Base-by-base conservation (phyloP, 2,329 filamentous ascomycete genomes). In the Arthroderma uncinatum region DNA sequence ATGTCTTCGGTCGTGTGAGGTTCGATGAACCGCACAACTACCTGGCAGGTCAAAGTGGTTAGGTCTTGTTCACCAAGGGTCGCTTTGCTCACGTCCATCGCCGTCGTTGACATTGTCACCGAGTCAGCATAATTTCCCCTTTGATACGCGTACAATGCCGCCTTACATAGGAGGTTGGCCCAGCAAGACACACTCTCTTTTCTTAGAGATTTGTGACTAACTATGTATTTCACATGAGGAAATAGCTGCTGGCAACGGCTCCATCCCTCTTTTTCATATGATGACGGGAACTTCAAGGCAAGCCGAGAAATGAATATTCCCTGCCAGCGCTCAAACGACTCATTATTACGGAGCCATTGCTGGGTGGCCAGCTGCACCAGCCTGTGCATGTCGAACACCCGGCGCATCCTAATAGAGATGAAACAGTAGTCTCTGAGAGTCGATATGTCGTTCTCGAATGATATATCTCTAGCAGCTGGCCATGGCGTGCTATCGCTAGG, bases 341-440 rank as follows among this genome's bases (percentile, higher is more conserved):
- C 37, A 16, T 40, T 40, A 16, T 19, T n/a, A 8, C 2, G 8
- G 1, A 70, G 59, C 67, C 66, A 70, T 44, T 54, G 58, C 39
- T 62, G 58, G 19, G 55, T 65, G 8, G 64, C 58, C 0, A 67
- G 58, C 58, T 68, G 64, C 44, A 69, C 64, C 10, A 69, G 62
- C 9, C 58, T 53, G 60, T 69, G 62, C 64, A 68, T 68, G 10
- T 59, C 60, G 34, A 67, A 67, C 4, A 36, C 7, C 9, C 33
- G 53, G 19, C 16, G 37, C 6, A 48, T 39, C 21, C 54, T 54
- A 2, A 59, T 14, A 1, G 61, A 48, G 30, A 68, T 57, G 4
- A 69, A 60, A 2, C 62, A 65, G 52, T 62, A 68, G 37, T 60
- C 47, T 14, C 47, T 50, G 9, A 68, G 54, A n/a, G 28, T 61